phyloP scores from a whole-genome alignment of 139 green algal species.

The Chlorella ohadii region DNA sequence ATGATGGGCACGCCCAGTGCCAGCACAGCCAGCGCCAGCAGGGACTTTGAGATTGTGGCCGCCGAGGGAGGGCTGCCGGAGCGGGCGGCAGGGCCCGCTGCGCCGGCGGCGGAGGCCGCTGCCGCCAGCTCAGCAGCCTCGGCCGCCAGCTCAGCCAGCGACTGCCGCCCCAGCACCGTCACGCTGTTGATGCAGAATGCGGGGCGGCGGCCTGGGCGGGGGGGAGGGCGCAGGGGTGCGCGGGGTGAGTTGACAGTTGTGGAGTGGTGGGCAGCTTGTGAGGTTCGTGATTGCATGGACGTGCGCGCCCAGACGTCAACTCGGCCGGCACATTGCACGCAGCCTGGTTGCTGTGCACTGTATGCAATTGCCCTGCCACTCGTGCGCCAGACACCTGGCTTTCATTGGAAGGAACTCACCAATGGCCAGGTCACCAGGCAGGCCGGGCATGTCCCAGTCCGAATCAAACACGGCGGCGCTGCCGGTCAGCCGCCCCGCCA shows the following conservation, averaged over 20 bases:
- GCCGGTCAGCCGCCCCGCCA: conserved; percentile 47
- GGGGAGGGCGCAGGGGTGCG: neutral
- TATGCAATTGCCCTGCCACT: too few species aligned
- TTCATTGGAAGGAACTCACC: neutral
- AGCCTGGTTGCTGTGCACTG: too few species aligned
- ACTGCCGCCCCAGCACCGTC: conserved; percentile 14
- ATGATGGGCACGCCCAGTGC: conserved; percentile 52
- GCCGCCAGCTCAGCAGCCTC: conserved; percentile 26
- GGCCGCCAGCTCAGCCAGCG: conserved; percentile 23
- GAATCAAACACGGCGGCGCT: conserved; percentile 53
- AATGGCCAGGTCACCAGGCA: conserved; percentile 58
- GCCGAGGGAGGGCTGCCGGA: neutral
- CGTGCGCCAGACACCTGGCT: too few species aligned
- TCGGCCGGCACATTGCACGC: too few species aligned
- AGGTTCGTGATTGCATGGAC: too few species aligned
- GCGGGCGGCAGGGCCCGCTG: neutral
- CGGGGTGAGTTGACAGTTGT: too few species aligned
- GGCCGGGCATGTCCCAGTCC: conserved; percentile 17
- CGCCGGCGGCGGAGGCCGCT: neutral
- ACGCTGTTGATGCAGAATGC: conserved; percentile 67
- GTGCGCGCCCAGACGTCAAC: too few species aligned
- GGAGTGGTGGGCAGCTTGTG: too few species aligned
- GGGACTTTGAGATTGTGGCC: conserved; percentile 43
- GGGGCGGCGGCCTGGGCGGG: conserved; percentile 54
- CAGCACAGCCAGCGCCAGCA: conserved; percentile 54